Conservation (phyloP, 805 yeast genomes). For the Candida parachauliodes region DNA sequence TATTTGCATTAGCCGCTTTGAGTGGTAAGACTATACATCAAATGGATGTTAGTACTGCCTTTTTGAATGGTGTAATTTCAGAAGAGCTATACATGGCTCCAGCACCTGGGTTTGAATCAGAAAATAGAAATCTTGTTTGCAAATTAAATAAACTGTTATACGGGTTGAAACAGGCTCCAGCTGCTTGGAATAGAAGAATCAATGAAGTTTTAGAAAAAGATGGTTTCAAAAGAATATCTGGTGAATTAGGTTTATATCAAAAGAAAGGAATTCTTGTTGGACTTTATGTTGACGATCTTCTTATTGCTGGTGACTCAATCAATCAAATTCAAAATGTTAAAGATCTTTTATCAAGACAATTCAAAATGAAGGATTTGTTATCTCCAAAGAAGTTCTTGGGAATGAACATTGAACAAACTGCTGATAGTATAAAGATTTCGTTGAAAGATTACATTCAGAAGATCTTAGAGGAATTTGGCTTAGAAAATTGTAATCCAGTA, state of each 20-base stretch:
- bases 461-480: not conserved
- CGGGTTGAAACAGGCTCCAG: conserved; percentile 1
- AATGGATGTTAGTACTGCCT: conserved; percentile 1
- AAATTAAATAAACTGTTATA: not conserved
- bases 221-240: not conserved
- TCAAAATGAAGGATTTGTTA: not conserved
- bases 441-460: not conserved
- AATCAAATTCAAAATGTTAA: not conserved
- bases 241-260: conserved; percentile 1
- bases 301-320: not conserved
- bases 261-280: not conserved
- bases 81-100: not conserved
- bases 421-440: not conserved
- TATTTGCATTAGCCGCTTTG: not conserved
- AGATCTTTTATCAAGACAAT: not conserved
- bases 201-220: not conserved
- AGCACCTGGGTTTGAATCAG: not conserved
- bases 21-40: not conserved
- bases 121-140: not conserved
- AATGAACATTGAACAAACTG: not conserved
- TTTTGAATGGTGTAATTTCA: not conserved
- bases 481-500: conserved; percentile 1
- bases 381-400: conserved; percentile 1
- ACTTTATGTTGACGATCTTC: not conserved
- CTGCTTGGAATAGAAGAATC: conserved; percentile 1